These are phyloP conservation scores for Saccharomycopsis schoenii DNA, from an alignment of 805 yeast genomes.

Conservation along the genomic window DNA sequence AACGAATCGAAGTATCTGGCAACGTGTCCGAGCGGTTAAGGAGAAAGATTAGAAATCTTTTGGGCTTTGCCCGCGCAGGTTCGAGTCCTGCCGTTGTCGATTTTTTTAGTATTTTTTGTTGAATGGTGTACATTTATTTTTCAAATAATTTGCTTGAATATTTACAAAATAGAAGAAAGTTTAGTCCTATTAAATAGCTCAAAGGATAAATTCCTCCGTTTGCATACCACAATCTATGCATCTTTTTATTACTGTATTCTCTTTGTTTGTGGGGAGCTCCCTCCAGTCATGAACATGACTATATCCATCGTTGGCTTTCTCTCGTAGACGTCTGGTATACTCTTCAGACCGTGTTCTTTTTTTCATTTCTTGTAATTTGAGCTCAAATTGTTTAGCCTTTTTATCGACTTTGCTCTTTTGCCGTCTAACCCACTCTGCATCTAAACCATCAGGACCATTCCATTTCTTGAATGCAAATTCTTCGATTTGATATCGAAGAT, in stretches of 20 bases:
- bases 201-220: slow-evolving; percentile 44
- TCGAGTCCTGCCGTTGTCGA: slow-evolving; percentile 71
- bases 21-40: slow-evolving; percentile 20
- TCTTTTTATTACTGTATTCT: slow-evolving; percentile 40
- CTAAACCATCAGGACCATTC: slow-evolving; percentile 85
- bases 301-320: slow-evolving; percentile 41
- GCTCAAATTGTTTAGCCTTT: slow-evolving; percentile 68
- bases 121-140: neutral
- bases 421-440: slow-evolving; percentile 84
- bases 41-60: slow-evolving; percentile 30
- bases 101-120: slow-evolving; percentile 12
- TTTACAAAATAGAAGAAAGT: neutral
- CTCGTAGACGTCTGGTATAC: slow-evolving; percentile 58
- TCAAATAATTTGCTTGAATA: no score
- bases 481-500: slow-evolving; percentile 85
- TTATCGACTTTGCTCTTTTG: slow-evolving; percentile 63
- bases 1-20: no score
- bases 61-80: slow-evolving; percentile 55
- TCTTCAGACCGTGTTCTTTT: slow-evolving; percentile 89
- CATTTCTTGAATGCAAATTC: slow-evolving; percentile 87
- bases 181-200: no score
- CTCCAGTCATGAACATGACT: slow-evolving; percentile 74
- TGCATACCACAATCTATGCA: slow-evolving; percentile 80
- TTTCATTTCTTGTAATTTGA: slow-evolving; percentile 78
- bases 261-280: slow-evolving; percentile 39